Evolutionary conservation across 2,329 filamentous ascomycete species (phyloP).

Genomic region (Cadophora luteo-olivacea): DNA sequence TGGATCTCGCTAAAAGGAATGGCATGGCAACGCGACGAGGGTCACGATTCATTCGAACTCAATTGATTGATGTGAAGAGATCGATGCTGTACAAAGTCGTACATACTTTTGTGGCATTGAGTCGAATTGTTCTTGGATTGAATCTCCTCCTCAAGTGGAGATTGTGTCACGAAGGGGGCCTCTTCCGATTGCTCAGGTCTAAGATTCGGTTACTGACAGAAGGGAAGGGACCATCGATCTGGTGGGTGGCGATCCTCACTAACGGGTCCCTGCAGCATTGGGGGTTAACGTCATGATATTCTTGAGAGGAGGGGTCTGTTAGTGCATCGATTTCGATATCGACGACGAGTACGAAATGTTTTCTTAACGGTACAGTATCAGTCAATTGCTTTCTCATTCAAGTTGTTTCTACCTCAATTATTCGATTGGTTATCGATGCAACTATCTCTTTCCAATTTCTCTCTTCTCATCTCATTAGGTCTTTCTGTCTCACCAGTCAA

Average conservation of each 20-base stretch:
- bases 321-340: conserved; percentile 22
- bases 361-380: background rate
- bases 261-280: conserved; percentile 17
- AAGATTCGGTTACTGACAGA: background rate
- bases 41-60: background rate
- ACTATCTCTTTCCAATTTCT: background rate
- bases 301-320: background rate
- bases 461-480: background rate
- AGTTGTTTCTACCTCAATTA: background rate
- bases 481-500: background rate
- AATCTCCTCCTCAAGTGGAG: no score
- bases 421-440: background rate
- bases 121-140: no score
- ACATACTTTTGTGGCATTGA: background rate
- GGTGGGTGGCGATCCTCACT: background rate
- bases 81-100: background rate
- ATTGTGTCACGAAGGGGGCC: background rate
- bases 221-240: conserved; percentile 3
- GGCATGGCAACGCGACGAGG: background rate
- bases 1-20: background rate
- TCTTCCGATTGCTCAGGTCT: background rate
- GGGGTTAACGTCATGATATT: conserved; percentile 16
- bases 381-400: background rate
- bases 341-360: conserved; percentile 6
- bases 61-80: background rate